Evolutionary conservation across 2,329 filamentous ascomycete species (phyloP).

Genomic region (Talaromyces sp.): DNA sequence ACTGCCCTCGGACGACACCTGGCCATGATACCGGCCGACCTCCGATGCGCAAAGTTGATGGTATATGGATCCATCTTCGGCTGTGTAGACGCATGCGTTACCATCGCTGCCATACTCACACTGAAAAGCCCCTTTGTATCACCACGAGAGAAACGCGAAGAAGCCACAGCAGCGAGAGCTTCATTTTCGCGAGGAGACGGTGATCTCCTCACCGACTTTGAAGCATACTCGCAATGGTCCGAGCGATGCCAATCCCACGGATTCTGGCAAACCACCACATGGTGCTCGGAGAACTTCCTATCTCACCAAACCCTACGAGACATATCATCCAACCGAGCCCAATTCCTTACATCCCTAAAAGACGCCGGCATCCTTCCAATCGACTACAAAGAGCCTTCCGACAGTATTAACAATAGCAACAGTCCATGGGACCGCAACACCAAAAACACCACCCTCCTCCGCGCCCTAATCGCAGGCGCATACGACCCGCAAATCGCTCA

Average conservation of each 20-base stretch:
- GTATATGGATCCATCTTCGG: constrained; percentile 92
- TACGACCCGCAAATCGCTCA: constrained; percentile 83
- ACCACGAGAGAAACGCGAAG: constrained; percentile 74
- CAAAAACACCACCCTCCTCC: constrained; percentile 49
- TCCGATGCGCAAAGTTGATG: constrained; percentile 90
- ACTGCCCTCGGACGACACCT: constrained; percentile 89
- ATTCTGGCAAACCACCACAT: constrained; percentile 49
- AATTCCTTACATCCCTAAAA: constrained; percentile 78
- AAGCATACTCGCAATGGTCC: constrained; percentile 78
- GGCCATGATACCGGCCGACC: constrained; percentile 89
- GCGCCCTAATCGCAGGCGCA: constrained; percentile 65
- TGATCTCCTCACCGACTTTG: constrained; percentile 80
- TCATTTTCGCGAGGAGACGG: constrained; percentile 71
- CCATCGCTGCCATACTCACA: constrained; percentile 87
- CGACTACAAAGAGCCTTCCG: constrained; percentile 35
- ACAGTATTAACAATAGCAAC: constrained; percentile 36
- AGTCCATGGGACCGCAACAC: constrained; percentile 32
- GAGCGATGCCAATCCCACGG: constrained; percentile 50
- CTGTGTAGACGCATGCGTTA: constrained; percentile 81
- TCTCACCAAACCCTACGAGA: constrained; percentile 78
- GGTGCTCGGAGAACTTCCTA: constrained; percentile 82
- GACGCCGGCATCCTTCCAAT: constrained; percentile 73
- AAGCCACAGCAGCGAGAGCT: constrained; percentile 69
- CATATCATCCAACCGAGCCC: constrained; percentile 76
- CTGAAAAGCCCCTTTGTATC: constrained; percentile 80